phyloP scores from a whole-genome alignment of 164 flowering plant genomes.

The Hamamelis virginiana region DNA sequence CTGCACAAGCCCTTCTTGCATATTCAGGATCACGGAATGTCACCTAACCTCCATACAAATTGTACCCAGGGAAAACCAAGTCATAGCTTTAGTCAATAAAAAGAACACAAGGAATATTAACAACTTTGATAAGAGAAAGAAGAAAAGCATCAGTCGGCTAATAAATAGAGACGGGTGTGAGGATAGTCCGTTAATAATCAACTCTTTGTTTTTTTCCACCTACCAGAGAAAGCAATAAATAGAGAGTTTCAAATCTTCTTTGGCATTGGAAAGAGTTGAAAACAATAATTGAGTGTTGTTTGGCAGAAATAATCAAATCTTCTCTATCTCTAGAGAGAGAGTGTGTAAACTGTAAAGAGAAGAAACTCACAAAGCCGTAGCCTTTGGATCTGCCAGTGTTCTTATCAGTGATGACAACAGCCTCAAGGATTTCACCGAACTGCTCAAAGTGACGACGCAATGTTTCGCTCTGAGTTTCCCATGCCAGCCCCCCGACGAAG shows the following conservation, averaged over 20 bases:
- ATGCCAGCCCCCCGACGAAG: constrained; percentile 33
- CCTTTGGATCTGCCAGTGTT: constrained; percentile 31
- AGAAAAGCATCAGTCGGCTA: too few relatives aligned
- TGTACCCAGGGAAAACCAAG: too few relatives aligned
- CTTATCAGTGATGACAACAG: constrained; percentile 33
- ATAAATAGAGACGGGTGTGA: too few relatives aligned
- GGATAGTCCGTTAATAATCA: too few relatives aligned
- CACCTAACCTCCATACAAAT: constrained; percentile 24
- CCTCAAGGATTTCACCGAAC: constrained; percentile 32
- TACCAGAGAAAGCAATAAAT: too few relatives aligned
- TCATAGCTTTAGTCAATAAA: not conserved
- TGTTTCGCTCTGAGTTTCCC: constrained; percentile 28
- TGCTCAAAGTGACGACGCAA: constrained; percentile 22
- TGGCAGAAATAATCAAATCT: too few relatives aligned
- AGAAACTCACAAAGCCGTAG: constrained; percentile 27
- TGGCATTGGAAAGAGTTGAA: too few relatives aligned
- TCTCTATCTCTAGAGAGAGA: too few relatives aligned
- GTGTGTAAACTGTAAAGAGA: not conserved
- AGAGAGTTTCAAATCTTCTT: too few relatives aligned
- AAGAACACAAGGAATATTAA: not conserved
- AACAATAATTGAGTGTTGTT: too few relatives aligned
- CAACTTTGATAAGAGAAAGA: too few relatives aligned
- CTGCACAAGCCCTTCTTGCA: constrained; percentile 27
- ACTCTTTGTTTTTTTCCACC: too few relatives aligned
- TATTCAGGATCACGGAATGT: constrained; percentile 27